These are phyloP conservation scores for Purshia tridentata DNA, from an alignment of 306 rosid genomes.

Conservation along the genomic window DNA sequence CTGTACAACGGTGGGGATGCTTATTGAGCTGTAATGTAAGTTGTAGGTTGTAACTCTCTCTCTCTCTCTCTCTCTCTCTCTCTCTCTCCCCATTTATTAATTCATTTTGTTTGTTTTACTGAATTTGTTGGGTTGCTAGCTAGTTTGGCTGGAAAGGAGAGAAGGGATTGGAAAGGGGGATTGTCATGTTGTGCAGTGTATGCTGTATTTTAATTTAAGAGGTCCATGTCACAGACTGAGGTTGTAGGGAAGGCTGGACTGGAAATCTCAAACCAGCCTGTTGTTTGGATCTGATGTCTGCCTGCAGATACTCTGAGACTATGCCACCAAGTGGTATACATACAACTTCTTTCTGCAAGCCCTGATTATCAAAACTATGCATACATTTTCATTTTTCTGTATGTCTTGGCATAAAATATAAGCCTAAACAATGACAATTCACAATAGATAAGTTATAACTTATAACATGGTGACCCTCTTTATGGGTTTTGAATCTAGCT, in stretches of 20 bases:
- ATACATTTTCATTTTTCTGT: neutral
- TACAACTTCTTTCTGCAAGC: neutral
- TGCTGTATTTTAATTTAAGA: too few species aligned
- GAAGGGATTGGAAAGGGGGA: slow-evolving; percentile 22
- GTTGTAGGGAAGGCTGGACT: too few species aligned
- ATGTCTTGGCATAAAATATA: neutral
- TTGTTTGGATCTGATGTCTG: slow-evolving; percentile 14
- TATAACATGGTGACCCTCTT: neutral
- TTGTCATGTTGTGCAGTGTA: slow-evolving; percentile 22
- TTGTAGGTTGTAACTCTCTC: neutral
- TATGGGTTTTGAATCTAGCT: too few species aligned
- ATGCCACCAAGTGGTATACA: slow-evolving; percentile 21
- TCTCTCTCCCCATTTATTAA: slow-evolving; percentile 7
- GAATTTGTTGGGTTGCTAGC: slow-evolving; percentile 22
- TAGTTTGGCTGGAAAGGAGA: slow-evolving; percentile 31
- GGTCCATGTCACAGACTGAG: too few species aligned
- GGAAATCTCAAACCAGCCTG: too few species aligned
- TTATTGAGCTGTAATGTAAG: slow-evolving; percentile 24
- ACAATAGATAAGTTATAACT: too few species aligned
- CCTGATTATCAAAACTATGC: too few species aligned
- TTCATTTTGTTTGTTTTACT: slow-evolving; percentile 24
- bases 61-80: slow-evolving; percentile 8
- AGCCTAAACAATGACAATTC: too few species aligned
- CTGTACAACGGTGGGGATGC: slow-evolving; percentile 22
- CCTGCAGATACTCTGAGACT: neutral